Evolutionary conservation across 2,329 filamentous ascomycete species (phyloP).

Genomic region (Pseudogymnoascus sp.): DNA sequence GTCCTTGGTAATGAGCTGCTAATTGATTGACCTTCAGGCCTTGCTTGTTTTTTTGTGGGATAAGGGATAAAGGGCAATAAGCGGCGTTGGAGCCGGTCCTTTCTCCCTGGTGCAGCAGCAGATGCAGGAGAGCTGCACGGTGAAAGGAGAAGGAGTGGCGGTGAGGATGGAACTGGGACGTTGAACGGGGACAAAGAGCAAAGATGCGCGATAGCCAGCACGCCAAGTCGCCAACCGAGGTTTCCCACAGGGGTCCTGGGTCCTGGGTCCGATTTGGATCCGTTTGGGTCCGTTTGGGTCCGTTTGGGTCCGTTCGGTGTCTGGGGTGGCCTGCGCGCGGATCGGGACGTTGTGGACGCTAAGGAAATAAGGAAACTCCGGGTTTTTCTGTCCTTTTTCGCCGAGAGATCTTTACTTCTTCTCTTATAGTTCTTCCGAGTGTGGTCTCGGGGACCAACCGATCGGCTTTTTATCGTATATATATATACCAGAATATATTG

Average conservation of each 20-base stretch:
- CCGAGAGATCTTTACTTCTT: neutral
- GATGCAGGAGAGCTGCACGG: constrained; percentile 1
- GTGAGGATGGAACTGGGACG: constrained; percentile 1
- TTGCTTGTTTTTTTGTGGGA: neutral
- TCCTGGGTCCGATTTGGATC: too few species aligned
- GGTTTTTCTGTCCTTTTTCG: neutral
- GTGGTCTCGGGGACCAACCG: neutral
- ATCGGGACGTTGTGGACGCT: constrained; percentile 2
- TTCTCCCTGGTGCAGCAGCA: neutral
- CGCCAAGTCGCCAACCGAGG: neutral
- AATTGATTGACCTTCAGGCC: neutral
- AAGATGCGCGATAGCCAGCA: neutral
- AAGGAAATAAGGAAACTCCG: neutral
- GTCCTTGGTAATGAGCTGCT: neutral
- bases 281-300: too few species aligned
- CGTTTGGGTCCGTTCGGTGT: neutral
- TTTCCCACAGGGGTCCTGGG: neutral
- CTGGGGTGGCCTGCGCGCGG: neutral
- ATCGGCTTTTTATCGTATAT: neutral
- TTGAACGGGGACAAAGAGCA: neutral
- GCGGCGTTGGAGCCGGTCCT: neutral
- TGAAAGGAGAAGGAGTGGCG: constrained; percentile 1
- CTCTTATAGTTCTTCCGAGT: neutral
- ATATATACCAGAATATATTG: neutral
- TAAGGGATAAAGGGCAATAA: neutral